Evolutionary conservation across 805 yeast species (phyloP), one percentile per base, ranked within the genome.

Genomic region (Starmerella sp.): DNA sequence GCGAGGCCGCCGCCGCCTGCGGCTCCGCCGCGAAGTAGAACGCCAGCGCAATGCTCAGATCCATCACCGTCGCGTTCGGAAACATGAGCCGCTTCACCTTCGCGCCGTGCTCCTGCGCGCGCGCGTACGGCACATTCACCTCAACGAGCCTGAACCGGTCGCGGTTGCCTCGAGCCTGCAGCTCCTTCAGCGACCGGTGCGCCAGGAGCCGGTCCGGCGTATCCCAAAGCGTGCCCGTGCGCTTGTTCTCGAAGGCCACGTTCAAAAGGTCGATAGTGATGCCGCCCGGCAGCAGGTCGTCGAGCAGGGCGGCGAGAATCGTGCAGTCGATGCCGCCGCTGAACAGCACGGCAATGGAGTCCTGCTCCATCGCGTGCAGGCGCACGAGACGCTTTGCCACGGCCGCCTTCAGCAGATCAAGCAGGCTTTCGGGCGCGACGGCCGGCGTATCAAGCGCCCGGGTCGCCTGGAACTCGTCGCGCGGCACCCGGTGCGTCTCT

Each of bases 261-360:
- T 90, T 91, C 13, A 93, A 64, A n/a, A 93, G 72, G 65, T 91
- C 96, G 8, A 93, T 75, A 1, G 58, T 54, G 5, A 58, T 47
- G 9, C 54, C 50, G 2, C 58, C 42, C 0, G 65, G 67, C 65
- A 55, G 62, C 43, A 52, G 54, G 36, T 54, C 17, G 66, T 71
- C 60, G 55, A 66, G 57, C 54, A 69, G 4, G 68, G 78, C 47
- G 0, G 95, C 89, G 29, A 93, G 64, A 0, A 91, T 69, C 0
- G 97, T 83, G 67, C 98, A 93, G 65, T 93, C 99, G 4, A 93
- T 72, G 0, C 99, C 99, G 1, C 99, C 99, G 45, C 96, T 87
- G 65, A 90, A 93, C 35, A 93, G 69, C 0, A 93, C 72, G 0
- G 85, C 84, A 44, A 82, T 50, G 1, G 43, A 68, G 6, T 68